Conservation (phyloP, 2,329 filamentous ascomycete species). For the Colletotrichum zoysiae region DNA sequence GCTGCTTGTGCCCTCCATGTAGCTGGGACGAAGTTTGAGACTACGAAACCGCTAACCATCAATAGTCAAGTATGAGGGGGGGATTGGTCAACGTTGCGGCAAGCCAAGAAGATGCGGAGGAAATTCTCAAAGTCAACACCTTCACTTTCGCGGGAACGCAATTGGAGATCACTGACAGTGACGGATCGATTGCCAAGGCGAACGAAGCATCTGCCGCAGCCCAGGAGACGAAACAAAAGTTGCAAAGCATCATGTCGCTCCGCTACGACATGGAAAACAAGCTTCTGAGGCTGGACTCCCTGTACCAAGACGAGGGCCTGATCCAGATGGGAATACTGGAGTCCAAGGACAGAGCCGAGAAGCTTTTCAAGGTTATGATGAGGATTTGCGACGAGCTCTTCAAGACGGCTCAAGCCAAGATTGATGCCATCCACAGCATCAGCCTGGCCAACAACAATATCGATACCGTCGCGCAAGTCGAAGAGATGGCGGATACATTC, state of each 20-base stretch:
- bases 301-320: slow-evolving; percentile 80
- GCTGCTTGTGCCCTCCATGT: slow-evolving; percentile 54
- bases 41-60: slow-evolving; percentile 73
- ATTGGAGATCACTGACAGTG: slow-evolving; percentile 66
- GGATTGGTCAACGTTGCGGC: slow-evolving; percentile 78
- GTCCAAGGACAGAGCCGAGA: slow-evolving; percentile 77
- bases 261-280: slow-evolving; percentile 81
- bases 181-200: slow-evolving; percentile 58
- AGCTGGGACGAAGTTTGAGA: slow-evolving; percentile 43
- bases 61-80: slow-evolving; percentile 77
- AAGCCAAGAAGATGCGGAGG: slow-evolving; percentile 72
- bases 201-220: slow-evolving; percentile 64
- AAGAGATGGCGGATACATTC: slow-evolving; percentile 81
- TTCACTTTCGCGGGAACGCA: slow-evolving; percentile 76
- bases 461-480: slow-evolving; percentile 77
- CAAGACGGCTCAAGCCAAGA: slow-evolving; percentile 77
- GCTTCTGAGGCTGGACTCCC: slow-evolving; percentile 83
- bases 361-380: slow-evolving; percentile 95
- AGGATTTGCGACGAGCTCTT: slow-evolving; percentile 84
- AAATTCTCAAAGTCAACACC: slow-evolving; percentile 75
- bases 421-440: slow-evolving; percentile 84
- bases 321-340: slow-evolving; percentile 82
- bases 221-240: slow-evolving; percentile 74
- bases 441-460: slow-evolving; percentile 86
- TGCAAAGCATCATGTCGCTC: slow-evolving; percentile 77